phyloP scores from a whole-genome alignment of 1,139 yeast genomes.

The Meyerozyma guilliermondii region DNA sequence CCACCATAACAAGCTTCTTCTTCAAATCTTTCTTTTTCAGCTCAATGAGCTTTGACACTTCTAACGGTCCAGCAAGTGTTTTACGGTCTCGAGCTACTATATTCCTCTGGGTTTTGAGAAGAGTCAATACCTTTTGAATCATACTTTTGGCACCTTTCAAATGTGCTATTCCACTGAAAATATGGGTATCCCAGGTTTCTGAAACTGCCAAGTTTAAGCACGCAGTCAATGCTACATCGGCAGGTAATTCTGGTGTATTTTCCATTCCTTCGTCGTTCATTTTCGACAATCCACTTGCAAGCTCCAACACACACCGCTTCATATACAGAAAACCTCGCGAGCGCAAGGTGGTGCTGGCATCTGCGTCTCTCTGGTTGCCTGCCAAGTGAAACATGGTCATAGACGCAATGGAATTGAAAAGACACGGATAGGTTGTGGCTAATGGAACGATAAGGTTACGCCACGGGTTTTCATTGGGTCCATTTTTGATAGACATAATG shows the following conservation, averaged over 20 bases:
- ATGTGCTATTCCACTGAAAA: conserved; percentile 63
- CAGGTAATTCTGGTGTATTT: conserved; percentile 38
- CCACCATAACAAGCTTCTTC: conserved; percentile 27
- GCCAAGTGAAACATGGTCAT: conserved; percentile 65
- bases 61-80: conserved; percentile 8
- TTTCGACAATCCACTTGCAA: conserved; percentile 51
- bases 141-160: conserved; percentile 61
- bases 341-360: conserved; percentile 36
- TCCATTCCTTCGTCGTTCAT: conserved; percentile 10
- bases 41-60: conserved; percentile 9
- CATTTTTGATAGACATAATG: conserved; percentile 60
- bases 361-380: conserved; percentile 27
- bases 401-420: conserved; percentile 59
- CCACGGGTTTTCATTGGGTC: conserved; percentile 67
- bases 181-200: conserved; percentile 67
- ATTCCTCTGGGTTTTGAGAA: conserved; percentile 24
- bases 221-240: conserved; percentile 63
- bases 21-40: conserved; percentile 14
- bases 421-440: conserved; percentile 47
- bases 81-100: conserved; percentile 12
- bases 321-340: conserved; percentile 52
- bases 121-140: conserved; percentile 43
- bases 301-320: conserved; percentile 54
- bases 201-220: conserved; percentile 59
- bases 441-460: conserved; percentile 52